Base-by-base conservation (phyloP, 2,329 filamentous ascomycete genomes). In the Fusarium neocosmosporiellum region DNA sequence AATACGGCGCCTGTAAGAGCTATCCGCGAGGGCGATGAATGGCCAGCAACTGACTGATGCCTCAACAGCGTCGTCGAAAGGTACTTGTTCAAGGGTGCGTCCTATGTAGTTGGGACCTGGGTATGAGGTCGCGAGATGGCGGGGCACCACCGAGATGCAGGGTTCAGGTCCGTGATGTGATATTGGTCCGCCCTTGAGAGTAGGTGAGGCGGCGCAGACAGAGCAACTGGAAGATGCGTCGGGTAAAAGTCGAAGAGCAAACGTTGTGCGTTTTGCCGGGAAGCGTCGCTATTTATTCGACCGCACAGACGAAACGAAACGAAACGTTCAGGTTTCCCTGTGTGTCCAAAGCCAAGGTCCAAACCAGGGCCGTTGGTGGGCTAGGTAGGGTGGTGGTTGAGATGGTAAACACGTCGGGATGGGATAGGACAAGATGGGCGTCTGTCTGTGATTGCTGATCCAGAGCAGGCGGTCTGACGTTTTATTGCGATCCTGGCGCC, bases 391-490 rank as follows among this genome's bases (percentile, higher is more conserved):
- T 46, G 22, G 22, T 41, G 36, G 61, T 48, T 31, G 41, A 67
- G 58, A 63, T 69, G 67, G 37, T 64, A 60, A 71, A 76, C 58
- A 27, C 46, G 48, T 13, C n/a, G 7, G 22, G 43, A 59, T 61
- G 22, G 43, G 43, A 59, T 61, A 67, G 65, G 71, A 50, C 63
- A 59, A 58, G 67, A 70, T 70, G 71, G 65, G 61, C 55, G 67
- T 66, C 46, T 46, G 46, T 29, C 46, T 60, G 57, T 34, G 66
- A 53, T 70, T 65, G 65, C 65, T 67, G 41, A 58, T 53, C 58
- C 63, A 67, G 64, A 59, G 70, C 60, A 75, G 73, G 74, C 74
- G 74, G 74, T 76, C 74, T 76, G 74, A 65, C 67, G 72, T 75
- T 75, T 76, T 75, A 66, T 76, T 74, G 72, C 70, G 60, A 64